Evolutionary conservation across 2,329 filamentous ascomycete genomes (phyloP).

Genomic region (Fusarium lyarnte): DNA sequence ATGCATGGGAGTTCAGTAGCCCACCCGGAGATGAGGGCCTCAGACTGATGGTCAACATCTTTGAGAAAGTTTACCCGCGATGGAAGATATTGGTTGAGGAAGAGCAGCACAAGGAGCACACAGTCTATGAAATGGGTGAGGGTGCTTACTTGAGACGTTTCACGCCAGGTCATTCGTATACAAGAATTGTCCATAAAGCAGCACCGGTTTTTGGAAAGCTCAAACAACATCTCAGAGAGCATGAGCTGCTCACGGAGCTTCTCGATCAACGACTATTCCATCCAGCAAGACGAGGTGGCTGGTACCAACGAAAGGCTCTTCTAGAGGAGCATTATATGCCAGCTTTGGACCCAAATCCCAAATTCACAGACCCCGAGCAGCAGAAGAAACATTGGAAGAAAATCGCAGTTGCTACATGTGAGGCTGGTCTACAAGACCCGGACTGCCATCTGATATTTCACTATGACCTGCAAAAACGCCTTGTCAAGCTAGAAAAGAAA

Average conservation of each 20-base stretch:
- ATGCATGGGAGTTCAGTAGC: conserved; percentile 84
- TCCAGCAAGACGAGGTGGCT: conserved; percentile 81
- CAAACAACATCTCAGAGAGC: conserved; percentile 82
- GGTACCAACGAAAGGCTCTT: conserved; percentile 95
- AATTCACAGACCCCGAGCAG: conserved; percentile 51
- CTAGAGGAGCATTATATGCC: conserved; percentile 97
- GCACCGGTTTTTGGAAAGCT: conserved; percentile 81
- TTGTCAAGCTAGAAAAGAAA: conserved; percentile 88
- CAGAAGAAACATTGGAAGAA: conserved; percentile 87
- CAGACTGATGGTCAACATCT: conserved; percentile 74
- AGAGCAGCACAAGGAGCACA: conserved; percentile 81
- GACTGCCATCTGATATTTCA: conserved; percentile 93
- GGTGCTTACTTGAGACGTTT: conserved; percentile 90
- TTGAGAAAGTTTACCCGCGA: conserved; percentile 79
- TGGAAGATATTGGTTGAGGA: conserved; percentile 79
- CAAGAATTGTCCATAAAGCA: conserved; percentile 90
- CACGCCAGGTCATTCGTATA: conserved; percentile 92
- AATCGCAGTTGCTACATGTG: conserved; percentile 81
- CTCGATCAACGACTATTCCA: conserved; percentile 87
- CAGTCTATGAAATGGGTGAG: conserved; percentile 82
- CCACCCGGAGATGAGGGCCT: conserved; percentile 72
- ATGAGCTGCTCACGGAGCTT: conserved; percentile 77
- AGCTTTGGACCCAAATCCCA: conserved; percentile 59
- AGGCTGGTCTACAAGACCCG: conserved; percentile 84
- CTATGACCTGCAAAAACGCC: conserved; percentile 91